These are phyloP conservation scores for Entelexis paramagnoliae DNA, from an alignment of 1,139 yeast species.

Conservation along the genomic window DNA sequence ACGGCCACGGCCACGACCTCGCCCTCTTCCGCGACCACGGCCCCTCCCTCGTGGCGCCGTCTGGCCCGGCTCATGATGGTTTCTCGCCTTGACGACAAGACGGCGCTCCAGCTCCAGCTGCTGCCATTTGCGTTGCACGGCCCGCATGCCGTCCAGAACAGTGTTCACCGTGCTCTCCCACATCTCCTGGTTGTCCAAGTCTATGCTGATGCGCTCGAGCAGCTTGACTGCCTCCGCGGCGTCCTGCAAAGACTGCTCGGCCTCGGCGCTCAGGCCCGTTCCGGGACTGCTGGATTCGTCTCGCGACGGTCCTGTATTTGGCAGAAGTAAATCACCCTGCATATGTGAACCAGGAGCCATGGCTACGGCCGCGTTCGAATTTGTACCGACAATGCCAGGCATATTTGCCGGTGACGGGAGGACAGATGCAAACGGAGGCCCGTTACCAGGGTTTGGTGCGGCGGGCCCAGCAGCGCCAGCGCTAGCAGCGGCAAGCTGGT, in stretches of 20 bases:
- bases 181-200: constrained; percentile 14
- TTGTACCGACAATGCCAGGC: background rate
- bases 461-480: background rate
- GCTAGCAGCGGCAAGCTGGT: background rate
- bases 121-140: constrained; percentile 22
- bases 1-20: constrained; percentile 25
- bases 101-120: constrained; percentile 21
- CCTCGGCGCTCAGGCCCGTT: constrained; percentile 10
- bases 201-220: constrained; percentile 11
- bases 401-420: background rate
- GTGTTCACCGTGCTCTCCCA: constrained; percentile 17
- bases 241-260: background rate
- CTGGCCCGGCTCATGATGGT: constrained; percentile 4
- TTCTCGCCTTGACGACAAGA: constrained; percentile 12
- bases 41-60: constrained; percentile 1
- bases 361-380: background rate
- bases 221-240: constrained; percentile 12
- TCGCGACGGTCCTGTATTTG: background rate
- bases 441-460: background rate
- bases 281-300: background rate
- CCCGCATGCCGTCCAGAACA: constrained; percentile 21
- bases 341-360: background rate
- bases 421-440: background rate
- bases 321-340: background rate
- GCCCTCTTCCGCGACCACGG: constrained; percentile 23